A percentile compares a stretch with the other conserved stretches of the same genome.
These are phyloP conservation scores for Fusarium bactridioides DNA, from an alignment of 2,329 filamentous ascomycete genomes.

Conservation along the genomic window DNA sequence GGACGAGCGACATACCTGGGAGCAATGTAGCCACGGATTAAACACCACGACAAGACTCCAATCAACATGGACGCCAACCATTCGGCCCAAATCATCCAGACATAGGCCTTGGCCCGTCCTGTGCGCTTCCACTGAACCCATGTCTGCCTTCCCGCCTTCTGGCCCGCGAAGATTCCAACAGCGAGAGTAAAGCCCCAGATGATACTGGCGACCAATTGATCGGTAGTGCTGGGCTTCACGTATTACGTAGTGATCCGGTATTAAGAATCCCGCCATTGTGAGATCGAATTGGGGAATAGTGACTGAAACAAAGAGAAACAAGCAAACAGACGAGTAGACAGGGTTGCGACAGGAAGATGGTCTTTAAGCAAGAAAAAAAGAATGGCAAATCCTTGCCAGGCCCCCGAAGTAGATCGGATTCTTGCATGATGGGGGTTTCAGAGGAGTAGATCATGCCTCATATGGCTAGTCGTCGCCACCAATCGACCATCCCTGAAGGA, in stretches of 20 bases:
- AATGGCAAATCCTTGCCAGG: background rate
- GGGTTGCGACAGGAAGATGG: background rate
- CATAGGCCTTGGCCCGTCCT: constrained; percentile 22
- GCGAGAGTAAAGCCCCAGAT: constrained; percentile 39
- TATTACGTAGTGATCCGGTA: constrained; percentile 28
- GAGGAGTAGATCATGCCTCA: background rate
- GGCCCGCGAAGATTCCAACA: constrained; percentile 26
- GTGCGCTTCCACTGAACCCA: constrained; percentile 28
- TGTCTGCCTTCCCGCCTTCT: constrained; percentile 34
- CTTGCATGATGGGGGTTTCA: background rate
- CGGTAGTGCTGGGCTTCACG: constrained; percentile 17
- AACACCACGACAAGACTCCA: constrained; percentile 32
- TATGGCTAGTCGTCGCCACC: background rate
- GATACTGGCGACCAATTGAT: constrained; percentile 36
- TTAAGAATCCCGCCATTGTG: constrained; percentile 19
- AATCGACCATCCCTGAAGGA: background rate
- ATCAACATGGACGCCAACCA: constrained; percentile 32
- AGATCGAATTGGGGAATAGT: background rate
- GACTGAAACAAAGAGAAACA: background rate
- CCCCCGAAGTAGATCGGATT: background rate
- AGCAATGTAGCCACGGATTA: constrained; percentile 24
- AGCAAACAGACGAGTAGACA: background rate
- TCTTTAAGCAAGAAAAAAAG: background rate
- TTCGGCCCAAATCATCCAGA: constrained; percentile 36
- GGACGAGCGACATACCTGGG: constrained; percentile 20